phyloP scores from a whole-genome alignment of 768 basidiomycete genomes.

The Serendipita sp. region DNA sequence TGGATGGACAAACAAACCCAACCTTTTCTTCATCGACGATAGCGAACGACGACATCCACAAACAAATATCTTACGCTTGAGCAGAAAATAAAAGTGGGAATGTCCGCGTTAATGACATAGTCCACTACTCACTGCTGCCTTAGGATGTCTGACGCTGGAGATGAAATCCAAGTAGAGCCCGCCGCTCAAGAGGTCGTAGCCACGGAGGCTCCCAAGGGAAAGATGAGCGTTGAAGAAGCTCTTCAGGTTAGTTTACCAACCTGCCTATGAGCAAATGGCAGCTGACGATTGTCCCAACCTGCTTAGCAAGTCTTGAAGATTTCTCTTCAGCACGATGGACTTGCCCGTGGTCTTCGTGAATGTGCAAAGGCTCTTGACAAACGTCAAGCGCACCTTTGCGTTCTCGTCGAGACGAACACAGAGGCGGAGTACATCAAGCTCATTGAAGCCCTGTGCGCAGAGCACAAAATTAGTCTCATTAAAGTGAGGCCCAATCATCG shows the following conservation, averaged over 20 bases:
- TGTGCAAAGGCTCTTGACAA: constrained; percentile 97
- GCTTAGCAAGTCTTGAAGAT: constrained; percentile 94
- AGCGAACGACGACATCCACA: constrained; percentile 82
- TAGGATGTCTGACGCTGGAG: constrained; percentile 97
- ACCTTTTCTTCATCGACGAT: constrained; percentile 66
- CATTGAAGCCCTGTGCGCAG: constrained; percentile 96
- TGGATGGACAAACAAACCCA: background rate
- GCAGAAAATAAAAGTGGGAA: constrained; percentile 25
- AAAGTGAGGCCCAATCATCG: constrained; percentile 38
- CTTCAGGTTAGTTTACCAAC: constrained; percentile 42
- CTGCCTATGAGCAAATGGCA: no score
- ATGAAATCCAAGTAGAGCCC: constrained; percentile 68
- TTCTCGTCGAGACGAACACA: constrained; percentile 96
- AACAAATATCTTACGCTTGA: constrained; percentile 10
- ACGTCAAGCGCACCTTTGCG: constrained; percentile 95
- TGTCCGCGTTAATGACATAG: background rate
- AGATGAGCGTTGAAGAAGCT: constrained; percentile 88
- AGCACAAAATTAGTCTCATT: constrained; percentile 99
- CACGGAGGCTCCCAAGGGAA: constrained; percentile 82
- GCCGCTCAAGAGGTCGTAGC: constrained; percentile 39
- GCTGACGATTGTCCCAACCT: no score
- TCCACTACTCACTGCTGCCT: background rate
- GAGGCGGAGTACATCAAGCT: constrained; percentile 99
- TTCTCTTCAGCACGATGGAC: constrained; percentile 93
- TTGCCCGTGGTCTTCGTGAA: constrained; percentile 94